Percentiles rank a stretch among this genome's conserved stretches.
Evolutionary conservation across 441 rosid genomes (phyloP).

Genomic region (Kokia cookei): DNA sequence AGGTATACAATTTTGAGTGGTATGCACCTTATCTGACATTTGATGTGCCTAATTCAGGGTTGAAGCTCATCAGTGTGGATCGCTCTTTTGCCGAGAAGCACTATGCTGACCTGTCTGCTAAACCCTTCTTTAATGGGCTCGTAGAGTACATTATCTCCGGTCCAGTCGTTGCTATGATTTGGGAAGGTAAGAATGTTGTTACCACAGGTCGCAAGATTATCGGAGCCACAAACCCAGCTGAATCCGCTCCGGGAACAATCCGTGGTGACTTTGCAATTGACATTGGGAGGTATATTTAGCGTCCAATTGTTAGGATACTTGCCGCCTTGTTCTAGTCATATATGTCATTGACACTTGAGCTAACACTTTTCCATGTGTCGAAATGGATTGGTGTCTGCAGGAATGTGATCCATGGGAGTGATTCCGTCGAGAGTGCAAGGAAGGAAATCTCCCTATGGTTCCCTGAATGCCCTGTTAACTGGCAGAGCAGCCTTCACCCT

Average conservation of each 20-base stretch:
- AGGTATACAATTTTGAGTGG: neutral
- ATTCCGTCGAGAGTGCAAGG: slow-evolving; percentile 66
- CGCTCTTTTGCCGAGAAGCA: slow-evolving; percentile 78
- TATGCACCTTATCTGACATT: neutral
- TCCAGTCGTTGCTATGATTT: slow-evolving; percentile 89
- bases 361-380: neutral
- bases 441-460: slow-evolving; percentile 94
- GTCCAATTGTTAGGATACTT: neutral
- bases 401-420: slow-evolving; percentile 94
- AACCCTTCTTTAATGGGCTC: slow-evolving; percentile 80
- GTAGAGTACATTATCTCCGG: slow-evolving; percentile 83
- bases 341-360: neutral
- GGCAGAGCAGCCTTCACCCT: slow-evolving; percentile 71
- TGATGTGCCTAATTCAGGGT: slow-evolving; percentile 33
- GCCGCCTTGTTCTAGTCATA: neutral
- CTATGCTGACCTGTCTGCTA: slow-evolving; percentile 66
- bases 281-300: slow-evolving; percentile 55
- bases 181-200: slow-evolving; percentile 93
- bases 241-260: slow-evolving; percentile 89
- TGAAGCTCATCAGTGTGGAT: slow-evolving; percentile 69
- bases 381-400: slow-evolving; percentile 24
- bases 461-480: slow-evolving; percentile 66
- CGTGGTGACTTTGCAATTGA: slow-evolving; percentile 90
- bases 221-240: slow-evolving; percentile 96
- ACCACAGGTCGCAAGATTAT: slow-evolving; percentile 76